phyloP scores from a whole-genome alignment of 2,329 filamentous ascomycete genomes.

The Leptodontidium sp. region DNA sequence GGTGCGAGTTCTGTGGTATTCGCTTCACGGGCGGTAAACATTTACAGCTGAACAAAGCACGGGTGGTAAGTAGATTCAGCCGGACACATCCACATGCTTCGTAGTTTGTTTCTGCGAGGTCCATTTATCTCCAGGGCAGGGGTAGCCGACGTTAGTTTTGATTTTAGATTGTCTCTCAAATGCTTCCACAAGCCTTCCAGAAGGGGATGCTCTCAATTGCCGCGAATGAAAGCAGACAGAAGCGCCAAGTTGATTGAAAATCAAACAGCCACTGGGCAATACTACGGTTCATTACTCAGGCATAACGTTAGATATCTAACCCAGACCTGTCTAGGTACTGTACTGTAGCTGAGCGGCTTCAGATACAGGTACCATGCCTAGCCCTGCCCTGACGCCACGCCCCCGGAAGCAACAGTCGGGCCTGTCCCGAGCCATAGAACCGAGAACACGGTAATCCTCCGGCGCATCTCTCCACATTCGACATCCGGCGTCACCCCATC shows the following conservation, averaged over 20 bases:
- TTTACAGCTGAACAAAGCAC: constrained; percentile 12
- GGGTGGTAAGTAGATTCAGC: not conserved
- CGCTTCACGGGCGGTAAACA: not conserved
- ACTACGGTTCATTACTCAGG: not conserved
- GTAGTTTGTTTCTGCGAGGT: not conserved
- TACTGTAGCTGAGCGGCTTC: not conserved
- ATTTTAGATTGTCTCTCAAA: constrained; percentile 1
- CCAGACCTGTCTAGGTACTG: not conserved
- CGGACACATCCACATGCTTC: not conserved
- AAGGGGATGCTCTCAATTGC: constrained; percentile 8
- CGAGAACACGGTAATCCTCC: constrained; percentile 32
- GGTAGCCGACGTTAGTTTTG: constrained; percentile 7
- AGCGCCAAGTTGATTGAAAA: not conserved
- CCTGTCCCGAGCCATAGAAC: constrained; percentile 13
- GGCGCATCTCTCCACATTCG: constrained; percentile 15
- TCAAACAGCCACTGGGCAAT: constrained; percentile 3
- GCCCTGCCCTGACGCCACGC: not conserved
- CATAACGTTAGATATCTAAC: not conserved
- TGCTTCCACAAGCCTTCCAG: constrained; percentile 11
- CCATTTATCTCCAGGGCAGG: not conserved
- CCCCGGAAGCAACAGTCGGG: not conserved
- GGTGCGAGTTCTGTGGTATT: not conserved
- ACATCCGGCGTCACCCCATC: constrained; percentile 1
- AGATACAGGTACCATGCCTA: constrained; percentile 4
- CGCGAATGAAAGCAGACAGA: not conserved